phyloP scores from a whole-genome alignment of 1,139 yeast species.

The Geotrichum reessii region DNA sequence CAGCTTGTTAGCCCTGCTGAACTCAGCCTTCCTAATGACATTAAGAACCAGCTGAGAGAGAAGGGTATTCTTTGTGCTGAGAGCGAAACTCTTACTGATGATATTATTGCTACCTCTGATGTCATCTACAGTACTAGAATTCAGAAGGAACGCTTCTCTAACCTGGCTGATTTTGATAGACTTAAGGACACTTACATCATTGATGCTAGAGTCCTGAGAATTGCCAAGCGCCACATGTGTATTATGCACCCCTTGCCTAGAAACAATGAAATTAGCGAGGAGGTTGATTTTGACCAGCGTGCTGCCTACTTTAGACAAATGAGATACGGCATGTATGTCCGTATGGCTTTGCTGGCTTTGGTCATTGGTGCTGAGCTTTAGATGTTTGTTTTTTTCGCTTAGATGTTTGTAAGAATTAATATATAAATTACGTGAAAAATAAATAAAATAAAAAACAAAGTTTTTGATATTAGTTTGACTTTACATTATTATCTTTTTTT shows the following conservation, averaged over 20 bases:
- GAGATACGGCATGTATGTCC: constrained; percentile 95
- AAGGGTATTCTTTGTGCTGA: constrained; percentile 68
- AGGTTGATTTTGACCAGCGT: constrained; percentile 97
- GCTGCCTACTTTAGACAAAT: constrained; percentile 99
- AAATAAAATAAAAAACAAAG: background rate
- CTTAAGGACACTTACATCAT: constrained; percentile 89
- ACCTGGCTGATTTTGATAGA: constrained; percentile 70
- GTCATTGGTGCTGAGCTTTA: constrained; percentile 65
- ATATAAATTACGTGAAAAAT: background rate
- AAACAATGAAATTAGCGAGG: constrained; percentile 91
- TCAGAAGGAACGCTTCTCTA: constrained; percentile 90
- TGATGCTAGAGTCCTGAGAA: constrained; percentile 82
- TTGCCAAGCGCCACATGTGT: constrained; percentile 98
- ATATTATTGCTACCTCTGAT: constrained; percentile 81
- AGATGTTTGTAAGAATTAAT: background rate
- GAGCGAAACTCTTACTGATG: constrained; percentile 71
- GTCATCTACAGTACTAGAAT: constrained; percentile 97
- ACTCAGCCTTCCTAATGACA: constrained; percentile 69
- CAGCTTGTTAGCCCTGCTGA: constrained; percentile 91
- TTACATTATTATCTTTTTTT: background rate
- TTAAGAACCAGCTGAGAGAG: constrained; percentile 58
- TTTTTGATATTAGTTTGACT: background rate
- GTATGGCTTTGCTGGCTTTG: constrained; percentile 98
- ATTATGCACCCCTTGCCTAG: constrained; percentile 99
- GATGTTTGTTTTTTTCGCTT: background rate